These are phyloP conservation scores for Sextonia rubra DNA, from an alignment of 164 flowering plant species.

Conservation along the genomic window DNA sequence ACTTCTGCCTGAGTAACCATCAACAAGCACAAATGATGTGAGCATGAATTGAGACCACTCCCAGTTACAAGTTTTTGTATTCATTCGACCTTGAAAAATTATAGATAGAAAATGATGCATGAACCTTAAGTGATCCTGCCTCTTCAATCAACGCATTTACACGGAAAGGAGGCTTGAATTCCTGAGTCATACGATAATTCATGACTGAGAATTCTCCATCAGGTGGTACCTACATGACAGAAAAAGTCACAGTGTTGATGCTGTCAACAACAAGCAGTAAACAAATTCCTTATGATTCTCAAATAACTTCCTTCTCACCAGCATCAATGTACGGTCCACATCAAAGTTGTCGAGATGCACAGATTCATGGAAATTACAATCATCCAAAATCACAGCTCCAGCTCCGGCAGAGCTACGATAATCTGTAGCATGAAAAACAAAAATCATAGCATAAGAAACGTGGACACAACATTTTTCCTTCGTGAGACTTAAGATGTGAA, in stretches of 20 bases:
- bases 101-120: not conserved
- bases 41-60: not conserved
- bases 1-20: conserved; percentile 75
- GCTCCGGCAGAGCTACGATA: conserved; percentile 76
- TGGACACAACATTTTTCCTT: not conserved
- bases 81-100: not conserved
- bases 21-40: not conserved
- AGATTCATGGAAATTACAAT: conserved; percentile 97
- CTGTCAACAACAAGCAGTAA: not conserved
- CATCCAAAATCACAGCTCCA: conserved; percentile 82
- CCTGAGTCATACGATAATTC: conserved; percentile 97
- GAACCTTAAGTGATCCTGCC: conserved; percentile 80
- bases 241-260: not conserved
- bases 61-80: not conserved
- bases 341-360: conserved; percentile 96
- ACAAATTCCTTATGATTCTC: not conserved
- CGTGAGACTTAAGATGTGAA: not conserved
- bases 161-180: conserved; percentile 93
- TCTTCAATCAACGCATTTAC: conserved; percentile 82
- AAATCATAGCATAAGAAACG: not conserved
- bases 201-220: conserved; percentile 98
- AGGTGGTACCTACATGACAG: conserved; percentile 62
- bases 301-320: conserved; percentile 47
- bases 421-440: conserved; percentile 31
- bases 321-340: conserved; percentile 66